Base-by-base conservation (phyloP, 257 asterid species). In the Knoxia roxburghii region DNA sequence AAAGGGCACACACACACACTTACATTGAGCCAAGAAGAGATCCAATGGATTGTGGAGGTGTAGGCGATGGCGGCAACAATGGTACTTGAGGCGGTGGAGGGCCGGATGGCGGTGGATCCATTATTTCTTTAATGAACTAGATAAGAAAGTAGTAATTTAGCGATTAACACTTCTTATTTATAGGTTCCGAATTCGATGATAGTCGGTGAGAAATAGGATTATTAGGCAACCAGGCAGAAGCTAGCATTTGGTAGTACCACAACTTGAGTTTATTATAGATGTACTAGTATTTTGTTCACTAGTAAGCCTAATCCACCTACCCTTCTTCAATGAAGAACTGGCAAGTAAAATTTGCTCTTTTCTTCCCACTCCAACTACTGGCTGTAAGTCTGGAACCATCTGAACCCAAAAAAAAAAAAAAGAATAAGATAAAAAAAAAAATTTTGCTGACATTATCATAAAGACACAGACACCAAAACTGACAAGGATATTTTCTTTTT, bases 81-180 rank as follows among this genome's bases (percentile, higher is more conserved):
- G 69, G 69, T 32, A 17, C 24, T 32, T 30, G 33, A 4, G 26
- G 24, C 12, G 61, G 70, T 55, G 5, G 60, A 20, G 69, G 48
- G 13, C 32, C 49, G 21, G 69, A 39, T 2, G 60, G 46, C 9
- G 59, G 61, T 65, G 61, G 70, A 65, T 65, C 35, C 70, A 50
- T 65, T 45, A 49, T 30, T 32, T 4, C 0, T 7, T 9, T 0
- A 17, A 1, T 37, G 41, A 37, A 37, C 4, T 37, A 37, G 9
- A 4, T 37, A 3, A 37, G 9, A 37, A 9, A 37, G 41, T 4
- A 37, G 41, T 9, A 9, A 37, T 37, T 37, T 37, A 37, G 41
- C 41, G 9, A 37, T n/a, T n/a, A n/a, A n/a, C n/a, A n/a, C n/a
- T n/a, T n/a, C n/a, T n/a, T n/a, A n/a, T n/a, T n/a, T n/a, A n/a